Evolutionary conservation across 805 yeast species (phyloP).

Genomic region (Candida pseudofarinosa): DNA sequence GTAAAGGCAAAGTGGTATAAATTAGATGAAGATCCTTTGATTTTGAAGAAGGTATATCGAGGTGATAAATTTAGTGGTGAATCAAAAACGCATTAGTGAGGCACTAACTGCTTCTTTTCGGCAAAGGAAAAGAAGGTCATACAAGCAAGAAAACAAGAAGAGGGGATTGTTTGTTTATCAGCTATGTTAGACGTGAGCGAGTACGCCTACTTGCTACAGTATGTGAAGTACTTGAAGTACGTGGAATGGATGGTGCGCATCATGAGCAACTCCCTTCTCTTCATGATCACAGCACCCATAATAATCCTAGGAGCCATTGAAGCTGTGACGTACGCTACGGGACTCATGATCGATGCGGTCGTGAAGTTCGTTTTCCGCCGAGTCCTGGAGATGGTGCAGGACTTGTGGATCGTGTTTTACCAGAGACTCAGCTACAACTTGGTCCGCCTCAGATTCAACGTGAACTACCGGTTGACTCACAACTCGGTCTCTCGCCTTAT

Average conservation of each 20-base stretch:
- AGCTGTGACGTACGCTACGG: neutral
- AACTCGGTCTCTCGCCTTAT: neutral
- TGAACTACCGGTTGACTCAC: neutral
- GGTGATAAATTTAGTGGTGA: too few species aligned
- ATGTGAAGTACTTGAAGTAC: slow-evolving; percentile 2
- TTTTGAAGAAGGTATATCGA: too few species aligned
- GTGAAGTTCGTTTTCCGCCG: neutral
- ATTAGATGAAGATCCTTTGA: too few species aligned
- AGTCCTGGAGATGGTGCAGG: neutral
- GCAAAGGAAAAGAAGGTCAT: too few species aligned
- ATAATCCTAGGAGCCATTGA: slow-evolving; percentile 1
- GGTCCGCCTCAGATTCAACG: neutral
- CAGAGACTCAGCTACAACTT: neutral
- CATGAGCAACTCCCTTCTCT: slow-evolving; percentile 1
- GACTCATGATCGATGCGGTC: neutral
- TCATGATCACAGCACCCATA: slow-evolving; percentile 1
- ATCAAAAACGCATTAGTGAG: too few species aligned
- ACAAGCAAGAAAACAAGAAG: too few species aligned
- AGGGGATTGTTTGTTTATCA: too few species aligned
- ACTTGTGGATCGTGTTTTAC: neutral
- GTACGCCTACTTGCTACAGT: neutral
- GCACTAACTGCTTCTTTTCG: too few species aligned
- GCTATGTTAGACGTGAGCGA: neutral
- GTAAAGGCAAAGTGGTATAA: too few species aligned
- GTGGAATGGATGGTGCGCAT: neutral